Evolutionary conservation across 805 yeast genomes (phyloP).

Genomic region (Starmerella tilneyi): DNA sequence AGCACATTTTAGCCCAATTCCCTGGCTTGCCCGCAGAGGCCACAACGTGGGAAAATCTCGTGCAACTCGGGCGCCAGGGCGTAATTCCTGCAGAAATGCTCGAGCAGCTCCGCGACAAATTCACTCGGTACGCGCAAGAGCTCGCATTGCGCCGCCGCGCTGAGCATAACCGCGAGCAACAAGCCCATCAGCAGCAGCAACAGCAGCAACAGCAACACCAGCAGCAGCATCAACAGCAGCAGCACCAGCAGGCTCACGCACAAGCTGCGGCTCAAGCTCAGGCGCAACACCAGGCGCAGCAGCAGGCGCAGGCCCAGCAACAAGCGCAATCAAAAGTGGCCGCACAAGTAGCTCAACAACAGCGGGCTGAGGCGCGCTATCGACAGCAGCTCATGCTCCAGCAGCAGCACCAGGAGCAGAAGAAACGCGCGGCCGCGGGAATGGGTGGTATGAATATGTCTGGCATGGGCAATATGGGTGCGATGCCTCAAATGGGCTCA

Average conservation of each 20-base stretch:
- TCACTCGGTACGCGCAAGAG: conserved; percentile 27
- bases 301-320: conserved; percentile 22
- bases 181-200: conserved; percentile 18
- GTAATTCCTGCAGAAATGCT: conserved; percentile 27
- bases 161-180: conserved; percentile 8
- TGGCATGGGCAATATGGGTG: background rate
- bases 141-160: conserved; percentile 24
- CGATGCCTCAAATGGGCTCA: background rate
- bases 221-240: conserved; percentile 20
- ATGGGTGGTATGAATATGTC: background rate
- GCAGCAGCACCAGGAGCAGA: conserved; percentile 13
- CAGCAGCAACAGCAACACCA: conserved; percentile 20
- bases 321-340: conserved; percentile 20
- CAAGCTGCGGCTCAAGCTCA: conserved; percentile 23
- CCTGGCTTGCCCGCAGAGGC: conserved; percentile 71
- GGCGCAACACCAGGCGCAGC: conserved; percentile 22
- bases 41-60: conserved; percentile 71
- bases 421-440: conserved; percentile 7
- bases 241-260: conserved; percentile 18
- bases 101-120: conserved; percentile 24
- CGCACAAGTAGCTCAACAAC: conserved; percentile 1
- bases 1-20: conserved; percentile 49
- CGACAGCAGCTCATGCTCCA: conserved; percentile 15
- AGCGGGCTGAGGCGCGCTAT: conserved; percentile 14
- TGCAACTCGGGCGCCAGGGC: conserved; percentile 37